Evolutionary conservation across 257 asterid genomes (phyloP).

Genomic region (Ilex aquifolium): DNA sequence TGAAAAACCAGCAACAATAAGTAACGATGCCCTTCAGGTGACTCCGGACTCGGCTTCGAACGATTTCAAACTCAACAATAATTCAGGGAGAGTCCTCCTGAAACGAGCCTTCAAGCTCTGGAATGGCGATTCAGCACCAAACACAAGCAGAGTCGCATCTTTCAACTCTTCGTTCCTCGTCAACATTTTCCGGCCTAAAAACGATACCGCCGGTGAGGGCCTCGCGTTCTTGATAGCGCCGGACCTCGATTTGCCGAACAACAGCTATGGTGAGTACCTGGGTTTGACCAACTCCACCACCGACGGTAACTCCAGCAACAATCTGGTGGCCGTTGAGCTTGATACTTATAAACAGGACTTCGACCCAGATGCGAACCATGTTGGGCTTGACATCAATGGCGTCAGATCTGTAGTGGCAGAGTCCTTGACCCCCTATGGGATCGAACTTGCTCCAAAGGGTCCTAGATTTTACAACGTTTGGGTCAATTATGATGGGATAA

Average conservation of each 20-base stretch:
- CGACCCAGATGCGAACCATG: conserved; percentile 76
- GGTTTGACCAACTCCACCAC: conserved; percentile 65
- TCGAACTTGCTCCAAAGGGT: conserved; percentile 44
- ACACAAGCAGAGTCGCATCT: background rate
- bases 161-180: conserved; percentile 49
- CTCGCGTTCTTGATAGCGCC: conserved; percentile 65
- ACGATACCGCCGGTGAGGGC: conserved; percentile 55
- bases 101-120: conserved; percentile 17
- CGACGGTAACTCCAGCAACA: conserved; percentile 39
- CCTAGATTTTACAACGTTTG: conserved; percentile 56
- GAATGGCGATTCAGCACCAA: conserved; percentile 3
- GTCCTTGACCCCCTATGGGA: conserved; percentile 29
- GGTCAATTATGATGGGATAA: conserved; percentile 64
- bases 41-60: conserved; percentile 7
- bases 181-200: conserved; percentile 23
- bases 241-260: conserved; percentile 22
- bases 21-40: conserved; percentile 19
- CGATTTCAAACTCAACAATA: background rate
- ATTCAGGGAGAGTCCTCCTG: conserved; percentile 18
- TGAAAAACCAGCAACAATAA: conserved; percentile 5
- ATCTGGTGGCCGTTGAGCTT: conserved; percentile 70
- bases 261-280: conserved; percentile 64
- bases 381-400: conserved; percentile 57
- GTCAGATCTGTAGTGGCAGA: conserved; percentile 32
- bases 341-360: conserved; percentile 66